phyloP scores from a whole-genome alignment of 495 filamentous ascomycete species.

The Aspergillus leporis region DNA sequence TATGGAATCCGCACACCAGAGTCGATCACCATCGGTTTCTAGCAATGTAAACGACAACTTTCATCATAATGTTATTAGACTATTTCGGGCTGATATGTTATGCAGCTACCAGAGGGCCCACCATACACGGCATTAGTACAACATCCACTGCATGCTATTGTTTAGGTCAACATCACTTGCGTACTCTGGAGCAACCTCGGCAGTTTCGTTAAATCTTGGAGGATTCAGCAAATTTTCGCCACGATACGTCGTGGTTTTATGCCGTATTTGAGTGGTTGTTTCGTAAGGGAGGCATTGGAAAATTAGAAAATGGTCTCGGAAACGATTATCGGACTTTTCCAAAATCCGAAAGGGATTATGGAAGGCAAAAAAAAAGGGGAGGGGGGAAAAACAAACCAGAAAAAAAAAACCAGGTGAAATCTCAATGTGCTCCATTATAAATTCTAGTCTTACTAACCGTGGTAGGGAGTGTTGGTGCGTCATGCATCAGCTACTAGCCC shows the following conservation, averaged over 20 bases:
- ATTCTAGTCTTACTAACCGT: slow-evolving; percentile 2
- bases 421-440: not conserved
- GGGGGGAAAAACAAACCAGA: not conserved
- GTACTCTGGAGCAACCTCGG: not conserved
- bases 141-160: not conserved
- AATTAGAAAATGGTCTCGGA: not conserved
- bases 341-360: not conserved
- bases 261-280: not conserved
- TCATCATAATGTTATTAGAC: not conserved
- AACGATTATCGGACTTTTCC: not conserved
- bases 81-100: not conserved
- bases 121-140: not conserved
- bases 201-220: not conserved
- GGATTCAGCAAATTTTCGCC: not conserved
- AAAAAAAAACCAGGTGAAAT: not conserved
- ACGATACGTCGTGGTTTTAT: not conserved
- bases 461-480: slow-evolving; percentile 2
- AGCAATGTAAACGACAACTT: not conserved
- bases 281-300: not conserved
- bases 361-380: not conserved
- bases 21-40: not conserved
- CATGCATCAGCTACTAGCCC: slow-evolving; percentile 7
- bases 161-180: not conserved
- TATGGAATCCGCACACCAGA: not conserved
- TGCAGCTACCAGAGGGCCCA: not conserved